phyloP scores from a whole-genome alignment of 345 rosid species.

The Alliaria petiolata region DNA sequence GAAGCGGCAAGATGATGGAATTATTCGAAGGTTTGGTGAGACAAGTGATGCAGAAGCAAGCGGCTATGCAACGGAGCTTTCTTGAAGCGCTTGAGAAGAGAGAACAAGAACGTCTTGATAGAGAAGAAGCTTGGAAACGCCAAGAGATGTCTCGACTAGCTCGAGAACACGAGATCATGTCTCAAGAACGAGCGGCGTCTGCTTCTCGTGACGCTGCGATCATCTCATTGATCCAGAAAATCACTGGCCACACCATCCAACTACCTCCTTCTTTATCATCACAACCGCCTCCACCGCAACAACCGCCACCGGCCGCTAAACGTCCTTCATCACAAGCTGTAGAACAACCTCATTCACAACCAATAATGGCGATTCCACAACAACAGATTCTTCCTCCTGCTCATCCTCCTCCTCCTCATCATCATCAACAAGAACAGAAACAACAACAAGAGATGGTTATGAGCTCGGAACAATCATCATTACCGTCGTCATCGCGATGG shows the following conservation, averaged over 20 bases:
- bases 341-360: conserved; percentile 28
- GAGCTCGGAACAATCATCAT: conserved; percentile 33
- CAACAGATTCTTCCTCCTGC: conserved; percentile 38
- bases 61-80: conserved; percentile 66
- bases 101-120: conserved; percentile 68
- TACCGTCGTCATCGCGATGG: conserved; percentile 57
- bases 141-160: conserved; percentile 63
- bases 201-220: conserved; percentile 68
- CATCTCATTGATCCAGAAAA: conserved; percentile 60
- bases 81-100: conserved; percentile 77
- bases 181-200: conserved; percentile 64
- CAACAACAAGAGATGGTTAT: conserved; percentile 26
- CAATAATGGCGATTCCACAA: conserved; percentile 49
- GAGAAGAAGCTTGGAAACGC: conserved; percentile 83
- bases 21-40: conserved; percentile 62
- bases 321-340: conserved; percentile 12
- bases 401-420: background rate
- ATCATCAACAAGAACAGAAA: background rate
- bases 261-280: conserved; percentile 41
- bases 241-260: conserved; percentile 73
- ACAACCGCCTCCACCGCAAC: conserved; percentile 29
- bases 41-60: conserved; percentile 80
- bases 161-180: conserved; percentile 66
- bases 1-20: conserved; percentile 60
- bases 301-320: conserved; percentile 23